Percentiles rank a stretch among this genome's conserved stretches.
Evolutionary conservation across 345 rosid genomes (phyloP).

Genomic region (Murraya paniculata): DNA sequence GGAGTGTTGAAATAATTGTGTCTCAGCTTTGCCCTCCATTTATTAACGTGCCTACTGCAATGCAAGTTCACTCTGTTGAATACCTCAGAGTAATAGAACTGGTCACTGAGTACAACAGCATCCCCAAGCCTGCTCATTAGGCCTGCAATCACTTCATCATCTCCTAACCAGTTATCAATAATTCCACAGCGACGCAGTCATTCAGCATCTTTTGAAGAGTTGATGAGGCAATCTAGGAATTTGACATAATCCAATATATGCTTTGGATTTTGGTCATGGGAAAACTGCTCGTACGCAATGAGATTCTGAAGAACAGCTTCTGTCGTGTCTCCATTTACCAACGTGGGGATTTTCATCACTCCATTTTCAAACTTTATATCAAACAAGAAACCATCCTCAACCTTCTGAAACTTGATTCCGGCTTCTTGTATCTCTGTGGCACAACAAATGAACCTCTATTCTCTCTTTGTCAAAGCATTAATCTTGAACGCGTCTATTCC

Average conservation of each 20-base stretch:
- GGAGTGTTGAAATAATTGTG: constrained; percentile 20
- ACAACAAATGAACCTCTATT: not conserved
- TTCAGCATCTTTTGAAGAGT: constrained; percentile 8
- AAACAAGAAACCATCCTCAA: not conserved
- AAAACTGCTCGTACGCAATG: not conserved
- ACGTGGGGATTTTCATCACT: constrained; percentile 10
- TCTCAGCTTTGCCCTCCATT: constrained; percentile 15
- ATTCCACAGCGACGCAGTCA: constrained; percentile 5
- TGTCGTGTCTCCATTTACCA: too few relatives aligned
- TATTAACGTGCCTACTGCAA: not conserved
- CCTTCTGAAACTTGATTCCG: constrained; percentile 14
- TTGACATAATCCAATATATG: not conserved
- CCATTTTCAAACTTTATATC: constrained; percentile 7
- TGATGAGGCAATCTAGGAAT: constrained; percentile 9
- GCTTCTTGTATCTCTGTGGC: constrained; percentile 19
- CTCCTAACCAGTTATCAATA: constrained; percentile 11
- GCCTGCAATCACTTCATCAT: constrained; percentile 6
- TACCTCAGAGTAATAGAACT: not conserved
- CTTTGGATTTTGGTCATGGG: not conserved
- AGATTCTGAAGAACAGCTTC: too few relatives aligned
- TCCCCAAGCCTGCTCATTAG: not conserved
- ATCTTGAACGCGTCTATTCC: not conserved
- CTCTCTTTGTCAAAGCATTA: too few relatives aligned
- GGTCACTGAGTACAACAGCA: not conserved
- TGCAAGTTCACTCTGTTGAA: not conserved